Evolutionary conservation across 1,139 yeast species (phyloP), one percentile per base, ranked within the genome.

Genomic region (Yamadazyma spencermartinsiae): DNA sequence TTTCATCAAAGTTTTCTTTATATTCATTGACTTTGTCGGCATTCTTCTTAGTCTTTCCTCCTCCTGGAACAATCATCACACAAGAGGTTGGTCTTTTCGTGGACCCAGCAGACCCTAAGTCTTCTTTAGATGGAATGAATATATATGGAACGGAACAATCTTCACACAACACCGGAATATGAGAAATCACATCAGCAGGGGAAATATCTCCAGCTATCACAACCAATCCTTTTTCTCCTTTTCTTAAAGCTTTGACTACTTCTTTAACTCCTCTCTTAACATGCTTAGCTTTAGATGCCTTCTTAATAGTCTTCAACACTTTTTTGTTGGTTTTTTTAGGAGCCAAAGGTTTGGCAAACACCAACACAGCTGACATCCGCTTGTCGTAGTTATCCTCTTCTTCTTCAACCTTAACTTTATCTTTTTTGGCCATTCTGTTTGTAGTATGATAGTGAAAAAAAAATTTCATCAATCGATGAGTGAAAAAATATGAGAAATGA

Each of bases 251-350:
- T 72, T 94, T 94, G 55, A 92, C 98, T 33, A 92, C 98, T 69
- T 94, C 99, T 69, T 94, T 94, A 42, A 92, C 98, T 60, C 99
- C 99, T 68, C 98, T 80, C 73, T 89, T 90, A 55, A 94, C 97
- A 66, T 92, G 97, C 72, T 94, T 92, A 49, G 96, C 95, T 71
- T 92, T 92, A 41, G 98, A 88, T 9, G 97, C 96, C 65, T 88
- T 90, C 76, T 92, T 94, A 48, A 94, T 95, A 33, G 96, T 87
- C 72, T 94, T 94, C 58, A 94, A 79, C 26, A 92, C 83, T 68
- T 92, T 92, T 71, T 94, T 94, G 76, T 92, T 94, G 62, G 90
- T 72, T 67, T 94, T 94, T 73, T 94, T 94, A 36, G 96, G 82
- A 14, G 98, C 99, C 57, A 94, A 76, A 45, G 99, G 99, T 58